Evolutionary conservation across 495 filamentous ascomycete genomes (phyloP), one percentile per base, ranked within the genome.

Genomic region (Xylaria venustula): DNA sequence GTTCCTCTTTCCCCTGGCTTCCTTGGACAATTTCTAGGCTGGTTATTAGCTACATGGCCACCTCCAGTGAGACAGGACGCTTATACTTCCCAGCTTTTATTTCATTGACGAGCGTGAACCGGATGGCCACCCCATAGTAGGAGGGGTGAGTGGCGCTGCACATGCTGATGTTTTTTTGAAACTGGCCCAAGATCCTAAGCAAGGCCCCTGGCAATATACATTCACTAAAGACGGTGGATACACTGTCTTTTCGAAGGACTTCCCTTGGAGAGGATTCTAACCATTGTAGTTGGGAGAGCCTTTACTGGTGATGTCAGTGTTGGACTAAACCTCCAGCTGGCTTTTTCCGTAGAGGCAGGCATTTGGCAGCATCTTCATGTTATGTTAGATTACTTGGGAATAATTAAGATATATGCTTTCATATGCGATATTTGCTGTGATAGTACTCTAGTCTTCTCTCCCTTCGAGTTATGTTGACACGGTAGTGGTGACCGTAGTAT

Each of bases 191-290:
- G 57, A 63, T 25, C 51, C 55, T 2, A 62, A 44, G 14, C 65
- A 73, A 49, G 53, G 67, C 5, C 67, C 75, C 28, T 79, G 77
- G 73, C 48, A 71, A 25, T 65, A 74, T n/a, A 78, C 71, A 0
- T 79, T 78, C 26, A 69, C 77, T 11, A 67, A 65, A 6, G 75
- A 67, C 30, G 66, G 71, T 49, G 77, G 77, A 3, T 80, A 77
- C 63, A 62, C 68, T 15, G 54, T 62, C 15, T 71, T 68, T 19
- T 17, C 47, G 8, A 25, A 58, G 28, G 54, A 47, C 15, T 48
- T n/a, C 23, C 15, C 28, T 36, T 48, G 8, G 25, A 11, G n/a
- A 3, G 1, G 25, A 20, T 19, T 37, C 3, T 2, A 15, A 44
- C 3, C 32, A 8, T 55, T 2, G n/a, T 5, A 1, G 23, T 11